Base-by-base conservation (phyloP, 805 yeast species). In the Kurtzmaniella cleridarum region DNA sequence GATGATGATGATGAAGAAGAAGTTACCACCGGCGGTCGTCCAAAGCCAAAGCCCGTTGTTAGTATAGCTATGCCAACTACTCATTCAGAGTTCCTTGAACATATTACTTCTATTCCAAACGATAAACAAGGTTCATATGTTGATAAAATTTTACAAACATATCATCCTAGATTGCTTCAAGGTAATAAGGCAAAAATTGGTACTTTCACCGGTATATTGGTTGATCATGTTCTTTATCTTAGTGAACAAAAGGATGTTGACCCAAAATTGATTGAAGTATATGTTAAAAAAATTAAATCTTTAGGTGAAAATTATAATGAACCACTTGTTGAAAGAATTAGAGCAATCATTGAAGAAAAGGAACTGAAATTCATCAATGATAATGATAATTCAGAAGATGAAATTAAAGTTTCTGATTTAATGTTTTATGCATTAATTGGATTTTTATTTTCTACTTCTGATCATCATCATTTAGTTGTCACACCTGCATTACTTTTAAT, bases 381-480 rank as follows among this genome's bases (percentile, higher is more conserved):
- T 20, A 20, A 5, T 20, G 24, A 20, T 20, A 20, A 20, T 20
- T 36, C 6, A 13, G 26, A 2, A 40, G n/a, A 16, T 42, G 40
- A 23, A 15, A 36, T 20, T 20, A 20, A 8, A 20, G 23, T 13
- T 23, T 9, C 38, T 54, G 95, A 89, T 54, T 60, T 88, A 42
- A 60, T 86, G 5, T 76, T 84, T 43, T 85, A 82, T 52, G 69
- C 79, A 0, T 50, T 88, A 4, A 70, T 90, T 41, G 97, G 97
- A 5, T 68, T 73, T 39, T 56, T 89, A 3, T 93, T 84, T 55
- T 90, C 98, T 0, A 88, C 97, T 1, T 93, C 98, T 0, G 99
- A 93, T 67, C 90, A 88, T 55, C 91, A 85, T 62, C 98, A 93
- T 67, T 70, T 89, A 42, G 84, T 93, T 9, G 90, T 81, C 3